These are phyloP conservation scores for Gossypium gossypioides DNA, from an alignment of 441 rosid genomes.

Conservation along the genomic window DNA sequence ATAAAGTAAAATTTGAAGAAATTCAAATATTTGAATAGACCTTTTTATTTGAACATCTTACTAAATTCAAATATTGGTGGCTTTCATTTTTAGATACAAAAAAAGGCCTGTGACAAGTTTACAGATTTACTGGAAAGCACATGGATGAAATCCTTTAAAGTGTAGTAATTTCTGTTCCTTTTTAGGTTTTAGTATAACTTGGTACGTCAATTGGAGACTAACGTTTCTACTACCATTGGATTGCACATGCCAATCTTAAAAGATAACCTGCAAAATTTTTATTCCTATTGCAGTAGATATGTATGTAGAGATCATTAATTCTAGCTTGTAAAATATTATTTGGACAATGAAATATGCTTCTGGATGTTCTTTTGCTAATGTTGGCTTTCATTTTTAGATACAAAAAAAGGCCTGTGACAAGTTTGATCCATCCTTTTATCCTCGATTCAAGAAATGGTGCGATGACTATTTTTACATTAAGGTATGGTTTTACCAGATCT, in stretches of 20 bases:
- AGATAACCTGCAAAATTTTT: not conserved
- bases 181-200: not conserved
- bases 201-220: not conserved
- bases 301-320: not conserved
- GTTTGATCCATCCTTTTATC: constrained; percentile 78
- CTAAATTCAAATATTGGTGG: no score
- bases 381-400: constrained; percentile 32
- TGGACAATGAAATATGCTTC: not conserved
- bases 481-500: constrained; percentile 30
- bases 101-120: no score
- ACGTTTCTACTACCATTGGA: not conserved
- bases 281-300: not conserved
- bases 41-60: not conserved
- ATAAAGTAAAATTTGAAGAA: not conserved
- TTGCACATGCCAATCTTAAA: not conserved
- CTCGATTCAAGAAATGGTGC: constrained; percentile 91
- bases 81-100: no score
- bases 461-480: constrained; percentile 88
- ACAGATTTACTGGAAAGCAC: not conserved
- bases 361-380: constrained; percentile 3
- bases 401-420: constrained; percentile 82
- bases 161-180: not conserved
- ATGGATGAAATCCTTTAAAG: not conserved
- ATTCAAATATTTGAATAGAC: not conserved
- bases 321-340: not conserved